Base-by-base conservation (phyloP, 2,329 filamentous ascomycete species). In the Xylaria sp. region DNA sequence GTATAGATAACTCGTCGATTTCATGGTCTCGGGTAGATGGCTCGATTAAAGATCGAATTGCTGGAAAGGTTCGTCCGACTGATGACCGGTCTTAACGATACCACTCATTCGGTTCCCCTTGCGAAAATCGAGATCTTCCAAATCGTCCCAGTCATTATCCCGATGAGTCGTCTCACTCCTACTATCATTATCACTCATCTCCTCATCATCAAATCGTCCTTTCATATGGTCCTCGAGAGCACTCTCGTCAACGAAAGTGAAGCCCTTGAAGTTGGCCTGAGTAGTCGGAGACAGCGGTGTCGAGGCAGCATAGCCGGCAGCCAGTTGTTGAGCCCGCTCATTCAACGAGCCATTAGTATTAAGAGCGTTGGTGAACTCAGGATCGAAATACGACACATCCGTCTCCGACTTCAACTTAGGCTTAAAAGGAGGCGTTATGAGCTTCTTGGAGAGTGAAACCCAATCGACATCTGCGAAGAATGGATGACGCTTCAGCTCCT, bases 211-310 rank as follows among this genome's bases (percentile, higher is more conserved):
- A 62, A 79, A 80, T 67, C 82, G 76, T 63, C 78, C 84, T 65
- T 82, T 81, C 89, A 93, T 94, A 72, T 96, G 91, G 70, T 95
- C 93, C 60, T 98, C 94, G 64, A 99, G 90, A 1, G 93, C 93
- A 76, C 93, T 97, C 82, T 98, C 95, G 75, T 98, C 96, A n/a
- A 98, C 96, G 79, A 97, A 99, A 0, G 96, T 99, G 81, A 99
- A 99, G 39, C 96, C 96, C 76, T 96, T 93, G 84, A 99, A 99
- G 78, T 98, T 97, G 70, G 95, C 96, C 81, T 99, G 96, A 81
- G 97, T 94, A 2, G 93, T 97, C 0, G 96, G 96, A 15, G 94
- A 97, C 28, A 99, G 84, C 0, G 96, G 96, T 0, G 96, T 99
- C 15, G 93, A 97, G 8, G 93, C 93, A 6, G 93, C 91, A 77